Base-by-base conservation (phyloP, 768 basidiomycete species). In the Candolleomyces efflorescens region DNA sequence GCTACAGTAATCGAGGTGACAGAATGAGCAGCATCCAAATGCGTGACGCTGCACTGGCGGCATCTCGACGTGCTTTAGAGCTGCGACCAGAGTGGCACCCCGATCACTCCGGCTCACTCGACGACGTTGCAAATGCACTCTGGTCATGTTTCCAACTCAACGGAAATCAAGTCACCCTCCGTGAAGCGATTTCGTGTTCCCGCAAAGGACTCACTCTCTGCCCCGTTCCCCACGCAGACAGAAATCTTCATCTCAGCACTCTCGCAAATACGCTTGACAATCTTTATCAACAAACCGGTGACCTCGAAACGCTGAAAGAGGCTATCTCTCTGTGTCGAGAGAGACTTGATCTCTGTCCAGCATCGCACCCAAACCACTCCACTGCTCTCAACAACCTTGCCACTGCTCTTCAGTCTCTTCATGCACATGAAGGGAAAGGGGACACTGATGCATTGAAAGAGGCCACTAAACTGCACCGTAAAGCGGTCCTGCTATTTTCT, bases 311-410 rank as follows among this genome's bases (percentile, higher is more conserved):
- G 24, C 45, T 62, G 12, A 52, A 58, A n/a, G 57, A 63, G 20
- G 56, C 48, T 13, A 63, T 64, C 18, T 39, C 45, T 23, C 43
- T 41, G 17, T 17, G 43, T 13, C 60, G 49, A 15, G 53, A 52
- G 37, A 62, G 62, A 20, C 59, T 63, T 39, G 51, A 27, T 0
- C 49, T 63, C 2, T 37, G 17, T 22, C 60, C 62, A 43, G 23
- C 20, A 6, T 13, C 37, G 1, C 61, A 64, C 22, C 54, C 62
- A 17, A 18, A 54, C 7, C 63, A 53, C 23, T 48, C 27, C 15
- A 23, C 13, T 5, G 24, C 54, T 7, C 54, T 55, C 5, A 46
- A 20, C 54, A 46, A 46, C 24, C 59, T 64, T n/a, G 65, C 27
- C 27, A 27, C 3, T 27, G 27, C 4, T 27, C 27, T 27, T 9